Evolutionary conservation across 257 asterid species (phyloP), one percentile per base, ranked within the genome.

Genomic region (Solanum neorickii): DNA sequence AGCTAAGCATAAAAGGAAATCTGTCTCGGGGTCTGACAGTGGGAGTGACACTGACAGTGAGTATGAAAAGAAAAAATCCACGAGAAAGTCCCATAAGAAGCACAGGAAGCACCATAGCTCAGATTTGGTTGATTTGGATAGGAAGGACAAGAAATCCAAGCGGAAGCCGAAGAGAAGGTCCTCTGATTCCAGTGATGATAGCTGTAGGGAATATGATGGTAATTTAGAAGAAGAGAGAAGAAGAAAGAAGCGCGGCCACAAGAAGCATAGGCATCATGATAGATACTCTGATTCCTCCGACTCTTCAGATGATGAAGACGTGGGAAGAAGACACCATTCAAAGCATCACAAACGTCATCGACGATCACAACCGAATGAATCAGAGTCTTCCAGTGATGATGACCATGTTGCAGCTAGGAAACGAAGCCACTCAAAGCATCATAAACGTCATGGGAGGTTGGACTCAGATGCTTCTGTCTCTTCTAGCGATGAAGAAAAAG

Each of bases 1-100:
- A 44, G 87, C 93, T 75, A 94, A 89, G 83, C 94, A 87, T 91
- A 96, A 93, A 94, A 92, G 93, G 90, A 93, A 93, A 87, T 93
- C 94, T 29, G 88, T 68, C 16, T 92, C 95, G 1, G 89, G 60
- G n/a, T 92, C 94, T 15, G 98, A 92, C 25, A 87, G 77, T 60
- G 94, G 92, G 75, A 89, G 91, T 18, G 92, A 89, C 74, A 86
- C 88, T 83, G 93, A 92, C 31, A 75, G 93, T 68, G 87, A 89
- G 44, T 93, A 87, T 9, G 89, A 86, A 8, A 90, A 88, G 77
- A 92, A 86, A 80, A 94, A 87, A 91, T 84, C 94, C 88, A 94
- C 88, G 88, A 95, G 90, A 92, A 95, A 91, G 90, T 89, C 77
- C 88, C 93, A 90, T 82, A 49, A 86, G 82, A 70, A 75, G 4